Conservation (phyloP, 371 early-diverging fungal species). For the Syncephalastrum sp. region DNA sequence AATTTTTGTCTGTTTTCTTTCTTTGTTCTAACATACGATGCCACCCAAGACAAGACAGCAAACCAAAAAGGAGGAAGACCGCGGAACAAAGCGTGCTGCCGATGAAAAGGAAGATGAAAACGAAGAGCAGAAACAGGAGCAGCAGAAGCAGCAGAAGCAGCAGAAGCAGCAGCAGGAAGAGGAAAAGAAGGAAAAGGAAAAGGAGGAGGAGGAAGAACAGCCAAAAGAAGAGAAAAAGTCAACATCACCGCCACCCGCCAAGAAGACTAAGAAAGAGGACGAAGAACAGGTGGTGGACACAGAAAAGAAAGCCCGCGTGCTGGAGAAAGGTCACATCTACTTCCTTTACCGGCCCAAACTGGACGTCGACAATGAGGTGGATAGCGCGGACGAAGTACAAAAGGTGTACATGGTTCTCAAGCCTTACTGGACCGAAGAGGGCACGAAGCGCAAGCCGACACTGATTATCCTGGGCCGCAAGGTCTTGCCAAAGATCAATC, state of each 20-base stretch:
- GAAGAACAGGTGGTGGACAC: slow-evolving; percentile 1
- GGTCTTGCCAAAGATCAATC: slow-evolving; percentile 16
- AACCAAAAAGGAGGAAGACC: too few species aligned
- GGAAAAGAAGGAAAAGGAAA: neutral
- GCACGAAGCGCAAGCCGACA: slow-evolving; percentile 20
- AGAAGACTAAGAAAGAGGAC: slow-evolving; percentile 8
- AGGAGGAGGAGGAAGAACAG: slow-evolving; percentile 1
- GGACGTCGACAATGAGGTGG: slow-evolving; percentile 20
- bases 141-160: too few species aligned
- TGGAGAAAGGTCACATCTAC: slow-evolving; percentile 39
- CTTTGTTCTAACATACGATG: too few species aligned
- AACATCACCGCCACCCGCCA: slow-evolving; percentile 2
- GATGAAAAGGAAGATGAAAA: too few species aligned
- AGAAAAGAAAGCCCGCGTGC: slow-evolving; percentile 11
- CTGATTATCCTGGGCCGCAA: slow-evolving; percentile 37
- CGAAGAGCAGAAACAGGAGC: too few species aligned
- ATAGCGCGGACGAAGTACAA: slow-evolving; percentile 32
- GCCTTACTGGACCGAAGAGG: slow-evolving; percentile 26
- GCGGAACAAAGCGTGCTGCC: too few species aligned
- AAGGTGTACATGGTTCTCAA: slow-evolving; percentile 38
- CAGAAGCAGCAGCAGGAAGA: too few species aligned
- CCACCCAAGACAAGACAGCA: too few species aligned
- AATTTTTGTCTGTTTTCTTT: too few species aligned
- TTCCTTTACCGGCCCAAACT: slow-evolving; percentile 51
- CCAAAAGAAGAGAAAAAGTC: slow-evolving; percentile 9